Evolutionary conservation across 208 protist species (phyloP).

Genomic region (Trichomonas vaginalis): DNA sequence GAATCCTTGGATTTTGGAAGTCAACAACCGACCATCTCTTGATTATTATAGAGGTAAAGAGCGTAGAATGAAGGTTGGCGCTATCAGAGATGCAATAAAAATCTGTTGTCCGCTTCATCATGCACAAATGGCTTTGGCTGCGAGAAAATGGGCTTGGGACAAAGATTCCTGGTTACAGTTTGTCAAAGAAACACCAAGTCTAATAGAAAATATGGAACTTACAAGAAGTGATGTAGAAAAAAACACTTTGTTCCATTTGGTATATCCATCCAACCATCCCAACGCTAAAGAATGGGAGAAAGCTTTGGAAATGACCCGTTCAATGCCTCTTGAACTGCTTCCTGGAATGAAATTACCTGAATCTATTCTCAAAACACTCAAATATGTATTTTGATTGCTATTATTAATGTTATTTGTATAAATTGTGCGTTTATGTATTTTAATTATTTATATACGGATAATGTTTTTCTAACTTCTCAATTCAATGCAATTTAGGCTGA

Average conservation of each 20-base stretch:
- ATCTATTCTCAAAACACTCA: neutral
- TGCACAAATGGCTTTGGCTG: neutral
- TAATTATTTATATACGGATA: too few species aligned
- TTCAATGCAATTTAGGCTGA: too few species aligned
- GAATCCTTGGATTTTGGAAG: neutral
- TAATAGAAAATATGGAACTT: neutral
- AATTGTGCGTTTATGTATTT: too few species aligned
- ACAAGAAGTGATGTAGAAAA: neutral
- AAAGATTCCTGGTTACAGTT: neutral
- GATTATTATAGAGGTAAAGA: neutral
- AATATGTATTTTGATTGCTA: neutral
- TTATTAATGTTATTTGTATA: too few species aligned
- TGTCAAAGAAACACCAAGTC: neutral
- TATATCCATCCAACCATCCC: neutral
- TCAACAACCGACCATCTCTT: neutral
- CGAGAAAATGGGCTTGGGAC: neutral
- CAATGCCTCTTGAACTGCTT: neutral
- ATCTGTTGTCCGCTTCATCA: neutral
- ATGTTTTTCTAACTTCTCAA: too few species aligned
- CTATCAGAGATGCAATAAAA: neutral
- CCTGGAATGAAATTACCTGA: neutral
- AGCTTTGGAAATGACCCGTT: neutral
- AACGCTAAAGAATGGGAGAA: neutral
- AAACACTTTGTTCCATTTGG: neutral
- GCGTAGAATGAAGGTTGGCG: neutral